Percentiles rank a stretch among this genome's conserved stretches.
phyloP scores from a whole-genome alignment of 2,329 filamentous ascomycete species.

The Thermothelomyces thermophilus region DNA sequence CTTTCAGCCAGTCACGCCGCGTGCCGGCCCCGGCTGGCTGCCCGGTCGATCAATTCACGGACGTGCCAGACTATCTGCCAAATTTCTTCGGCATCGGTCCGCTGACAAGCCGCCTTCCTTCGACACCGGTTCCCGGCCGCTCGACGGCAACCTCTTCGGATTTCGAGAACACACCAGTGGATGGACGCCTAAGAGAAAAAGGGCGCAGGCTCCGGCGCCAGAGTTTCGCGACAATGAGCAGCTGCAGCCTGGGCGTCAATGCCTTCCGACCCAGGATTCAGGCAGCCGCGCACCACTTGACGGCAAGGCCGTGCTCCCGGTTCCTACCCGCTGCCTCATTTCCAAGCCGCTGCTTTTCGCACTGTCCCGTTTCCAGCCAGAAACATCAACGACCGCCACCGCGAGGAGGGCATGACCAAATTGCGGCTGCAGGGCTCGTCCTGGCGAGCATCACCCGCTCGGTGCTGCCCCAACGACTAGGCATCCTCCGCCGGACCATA shows the following conservation, averaged over 20 bases:
- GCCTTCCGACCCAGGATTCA: constrained; percentile 27
- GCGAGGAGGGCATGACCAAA: not conserved
- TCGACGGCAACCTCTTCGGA: not conserved
- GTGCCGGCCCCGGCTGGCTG: too few species aligned
- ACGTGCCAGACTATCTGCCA: too few species aligned
- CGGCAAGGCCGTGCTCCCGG: constrained; percentile 12
- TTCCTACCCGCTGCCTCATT: constrained; percentile 1
- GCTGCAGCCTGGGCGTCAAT: constrained; percentile 25
- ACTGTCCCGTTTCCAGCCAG: not conserved
- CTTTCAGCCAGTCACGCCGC: not conserved
- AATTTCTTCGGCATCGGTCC: too few species aligned
- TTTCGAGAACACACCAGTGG: constrained; percentile 1
- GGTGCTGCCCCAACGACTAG: constrained; percentile 10
- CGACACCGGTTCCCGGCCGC: constrained; percentile 1
- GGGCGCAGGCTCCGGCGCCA: constrained; percentile 22
- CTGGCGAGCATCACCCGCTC: constrained; percentile 1
- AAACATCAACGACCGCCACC: not conserved
- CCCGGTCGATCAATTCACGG: too few species aligned
- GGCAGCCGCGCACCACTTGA: constrained; percentile 19
- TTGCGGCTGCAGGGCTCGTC: not conserved
- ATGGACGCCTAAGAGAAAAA: constrained; percentile 22
- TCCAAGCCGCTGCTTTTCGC: constrained; percentile 20
- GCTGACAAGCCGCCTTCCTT: too few species aligned
- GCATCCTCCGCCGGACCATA: constrained; percentile 21
- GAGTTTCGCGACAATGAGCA: constrained; percentile 26